These are phyloP conservation scores for Glycine tomentella DNA, from an alignment of 306 rosid genomes.

Conservation along the genomic window DNA sequence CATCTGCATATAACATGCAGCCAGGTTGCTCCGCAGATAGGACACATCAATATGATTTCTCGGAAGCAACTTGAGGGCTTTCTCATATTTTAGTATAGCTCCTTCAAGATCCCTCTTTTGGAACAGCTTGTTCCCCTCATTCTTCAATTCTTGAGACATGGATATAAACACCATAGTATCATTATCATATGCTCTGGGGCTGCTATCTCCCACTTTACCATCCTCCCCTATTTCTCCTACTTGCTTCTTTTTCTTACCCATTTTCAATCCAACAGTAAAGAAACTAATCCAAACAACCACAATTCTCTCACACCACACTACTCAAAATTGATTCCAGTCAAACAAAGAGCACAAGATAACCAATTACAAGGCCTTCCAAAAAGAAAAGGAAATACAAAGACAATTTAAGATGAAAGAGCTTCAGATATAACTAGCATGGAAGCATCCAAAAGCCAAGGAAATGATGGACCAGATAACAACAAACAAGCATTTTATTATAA, in stretches of 20 bases:
- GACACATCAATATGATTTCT: constrained; percentile 81
- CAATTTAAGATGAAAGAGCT: constrained; percentile 13
- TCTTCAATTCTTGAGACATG: constrained; percentile 77
- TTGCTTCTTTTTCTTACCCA: constrained; percentile 85
- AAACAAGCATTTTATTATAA: constrained; percentile 27
- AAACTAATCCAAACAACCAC: constrained; percentile 38
- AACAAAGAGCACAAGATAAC: constrained; percentile 37
- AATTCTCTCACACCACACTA: constrained; percentile 38
- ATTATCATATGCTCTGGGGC: constrained; percentile 58
- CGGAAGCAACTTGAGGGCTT: constrained; percentile 84
- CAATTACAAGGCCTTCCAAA: constrained; percentile 33
- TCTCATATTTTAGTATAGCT: constrained; percentile 81
- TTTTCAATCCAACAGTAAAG: constrained; percentile 44
- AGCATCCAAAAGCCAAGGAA: constrained; percentile 38
- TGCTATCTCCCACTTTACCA: constrained; percentile 51
- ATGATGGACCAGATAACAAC: not conserved
- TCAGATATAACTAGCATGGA: constrained; percentile 36
- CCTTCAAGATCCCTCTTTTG: constrained; percentile 82
- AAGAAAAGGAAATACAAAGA: constrained; percentile 13
- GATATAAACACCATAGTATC: constrained; percentile 68
- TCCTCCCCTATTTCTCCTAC: constrained; percentile 57
- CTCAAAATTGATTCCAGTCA: constrained; percentile 48
- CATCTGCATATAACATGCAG: constrained; percentile 97
- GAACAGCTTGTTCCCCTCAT: constrained; percentile 89
- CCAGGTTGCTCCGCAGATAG: constrained; percentile 85